Percentiles rank a stretch among this genome's conserved stretches.
Evolutionary conservation across 208 protist species (phyloP).

Genomic region (Trypanosoma avium): DNA sequence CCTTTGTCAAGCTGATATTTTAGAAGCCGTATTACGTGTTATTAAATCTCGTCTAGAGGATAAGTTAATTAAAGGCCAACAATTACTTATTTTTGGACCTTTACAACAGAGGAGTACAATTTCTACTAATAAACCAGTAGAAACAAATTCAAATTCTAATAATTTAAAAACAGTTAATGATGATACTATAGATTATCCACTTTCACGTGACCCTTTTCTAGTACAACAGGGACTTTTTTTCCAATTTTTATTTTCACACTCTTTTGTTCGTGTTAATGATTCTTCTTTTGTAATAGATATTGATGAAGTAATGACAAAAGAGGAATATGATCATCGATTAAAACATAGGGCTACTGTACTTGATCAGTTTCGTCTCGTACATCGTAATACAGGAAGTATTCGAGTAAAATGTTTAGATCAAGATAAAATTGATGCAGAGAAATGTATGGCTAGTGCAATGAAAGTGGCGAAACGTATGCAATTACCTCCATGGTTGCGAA

Average conservation of each 20-base stretch:
- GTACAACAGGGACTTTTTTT: slow-evolving; percentile 86
- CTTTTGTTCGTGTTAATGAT: slow-evolving; percentile 75
- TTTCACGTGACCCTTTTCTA: slow-evolving; percentile 79
- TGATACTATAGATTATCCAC: slow-evolving; percentile 34
- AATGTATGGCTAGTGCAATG: slow-evolving; percentile 38
- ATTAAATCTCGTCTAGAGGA: slow-evolving; percentile 23
- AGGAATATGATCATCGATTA: slow-evolving; percentile 63
- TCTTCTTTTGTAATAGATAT: slow-evolving; percentile 51
- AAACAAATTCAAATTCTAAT: neutral
- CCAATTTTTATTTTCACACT: slow-evolving; percentile 53
- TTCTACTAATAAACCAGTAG: neutral
- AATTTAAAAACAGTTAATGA: neutral
- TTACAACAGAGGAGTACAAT: slow-evolving; percentile 6
- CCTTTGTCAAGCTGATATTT: slow-evolving; percentile 53
- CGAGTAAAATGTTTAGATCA: slow-evolving; percentile 60
- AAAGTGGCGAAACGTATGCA: slow-evolving; percentile 76
- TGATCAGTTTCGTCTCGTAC: slow-evolving; percentile 77
- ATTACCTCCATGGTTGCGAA: slow-evolving; percentile 81
- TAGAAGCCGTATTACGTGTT: slow-evolving; percentile 22
- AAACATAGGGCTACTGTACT: slow-evolving; percentile 55
- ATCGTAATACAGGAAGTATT: slow-evolving; percentile 65
- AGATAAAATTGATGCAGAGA: slow-evolving; percentile 39
- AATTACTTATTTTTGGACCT: slow-evolving; percentile 25
- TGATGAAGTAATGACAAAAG: slow-evolving; percentile 78
- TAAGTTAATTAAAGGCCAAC: slow-evolving; percentile 21